These are phyloP conservation scores for Boletus pseudopeckii DNA, from an alignment of 768 basidiomycete species.

Conservation along the genomic window DNA sequence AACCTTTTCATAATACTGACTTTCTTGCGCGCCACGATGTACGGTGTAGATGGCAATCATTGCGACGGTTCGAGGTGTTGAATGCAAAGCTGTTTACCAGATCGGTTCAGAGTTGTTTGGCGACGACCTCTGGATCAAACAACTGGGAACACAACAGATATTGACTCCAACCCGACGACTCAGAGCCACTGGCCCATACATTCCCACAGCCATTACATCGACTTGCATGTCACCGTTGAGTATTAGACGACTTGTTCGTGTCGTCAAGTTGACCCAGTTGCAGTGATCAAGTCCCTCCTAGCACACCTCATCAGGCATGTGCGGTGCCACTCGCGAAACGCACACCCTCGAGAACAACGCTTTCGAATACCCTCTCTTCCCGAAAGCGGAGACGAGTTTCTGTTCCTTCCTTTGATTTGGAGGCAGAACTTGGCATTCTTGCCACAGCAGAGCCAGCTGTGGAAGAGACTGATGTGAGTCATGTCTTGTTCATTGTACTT, in stretches of 20 bases:
- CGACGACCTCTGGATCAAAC: constrained; percentile 25
- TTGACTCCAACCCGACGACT: background rate
- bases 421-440: constrained; percentile 30
- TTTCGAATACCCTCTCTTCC: constrained; percentile 39
- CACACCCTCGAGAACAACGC: constrained; percentile 35
- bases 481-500: background rate
- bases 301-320: constrained; percentile 26
- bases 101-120: constrained; percentile 22
- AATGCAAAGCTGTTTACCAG: too few species aligned
- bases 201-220: background rate
- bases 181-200: constrained; percentile 2
- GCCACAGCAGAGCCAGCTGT: constrained; percentile 14
- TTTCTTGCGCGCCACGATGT: too few species aligned
- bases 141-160: constrained; percentile 6
- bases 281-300: constrained; percentile 26
- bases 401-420: constrained; percentile 36
- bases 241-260: constrained; percentile 8
- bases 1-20: too few species aligned
- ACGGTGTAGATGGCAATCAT: too few species aligned
- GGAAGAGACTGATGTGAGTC: constrained; percentile 30
- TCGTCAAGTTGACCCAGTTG: constrained; percentile 15
- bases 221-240: constrained; percentile 30
- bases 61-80: too few species aligned
- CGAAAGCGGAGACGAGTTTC: constrained; percentile 43
- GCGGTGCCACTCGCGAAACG: constrained; percentile 34